Evolutionary conservation across 768 basidiomycete genomes (phyloP), one percentile per base, ranked within the genome.

Genomic region (Melanogaster broomeanus): DNA sequence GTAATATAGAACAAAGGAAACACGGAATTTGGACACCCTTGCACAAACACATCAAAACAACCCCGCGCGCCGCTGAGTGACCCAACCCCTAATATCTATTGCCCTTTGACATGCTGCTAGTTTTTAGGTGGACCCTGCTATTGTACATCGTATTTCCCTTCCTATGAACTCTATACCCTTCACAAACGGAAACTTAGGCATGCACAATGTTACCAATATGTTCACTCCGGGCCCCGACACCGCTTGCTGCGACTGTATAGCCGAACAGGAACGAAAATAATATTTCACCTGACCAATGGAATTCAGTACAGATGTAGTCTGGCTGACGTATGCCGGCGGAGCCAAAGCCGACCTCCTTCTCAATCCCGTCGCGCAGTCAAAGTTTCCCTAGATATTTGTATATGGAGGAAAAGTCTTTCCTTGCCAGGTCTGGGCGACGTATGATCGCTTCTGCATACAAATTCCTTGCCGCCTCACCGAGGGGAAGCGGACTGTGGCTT

Each of bases 391-490:
- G 71, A 65, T 83, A 85, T 44, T 75, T 71, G 66, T 91, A 94
- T 22, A 94, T 84, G 12, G 84, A 83, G 31, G 89, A 92, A 63
- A 95, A 94, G 59, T 94, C 93, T 60, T 84, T 86, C 43, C 64
- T 75, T 1, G 76, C 82, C 19, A 91, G 74, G 45, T 81, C 87
- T 2, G 85, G 83, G 24, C 79, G 73, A 42, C 72, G 68, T 58
- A 69, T 56, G 4, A 88, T 71, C 43, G 84, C 78, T 24, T 75
- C 70, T 5, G 68, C 68, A 66, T 95, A 95, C 24, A 94, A 64
- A 3, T 70, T 65, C 58, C 81, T 74, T 8, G 90, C 88, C 4
- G 80, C 79, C 52, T 77, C 69, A 15, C 85, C 90, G 5, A 94
- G 69, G 15, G 88, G 88, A 49, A 91, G 64, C 4, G 82, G 74